phyloP scores from a whole-genome alignment of 305 asterid genomes.

The Lippia alba region DNA sequence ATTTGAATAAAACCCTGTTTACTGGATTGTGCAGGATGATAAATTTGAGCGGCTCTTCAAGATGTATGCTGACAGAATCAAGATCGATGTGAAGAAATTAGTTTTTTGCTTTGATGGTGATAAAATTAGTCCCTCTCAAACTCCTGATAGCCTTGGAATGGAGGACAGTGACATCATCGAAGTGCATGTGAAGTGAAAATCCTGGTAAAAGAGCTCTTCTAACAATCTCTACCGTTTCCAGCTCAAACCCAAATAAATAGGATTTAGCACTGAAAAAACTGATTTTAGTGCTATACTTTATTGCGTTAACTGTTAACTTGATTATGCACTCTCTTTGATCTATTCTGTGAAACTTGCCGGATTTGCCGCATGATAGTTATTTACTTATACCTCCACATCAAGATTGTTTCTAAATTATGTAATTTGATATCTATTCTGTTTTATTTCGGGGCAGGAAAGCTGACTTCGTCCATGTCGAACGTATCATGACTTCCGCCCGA shows the following conservation, averaged over 20 bases:
- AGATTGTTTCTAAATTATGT: too few relatives aligned
- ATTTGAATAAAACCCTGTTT: neutral
- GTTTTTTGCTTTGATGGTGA: conserved; percentile 85
- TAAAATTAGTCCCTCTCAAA: conserved; percentile 59
- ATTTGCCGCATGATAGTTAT: conserved; percentile 8
- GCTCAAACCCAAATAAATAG: conserved; percentile 4
- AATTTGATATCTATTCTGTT: conserved; percentile 9
- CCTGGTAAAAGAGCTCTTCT: conserved; percentile 37
- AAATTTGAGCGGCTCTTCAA: conserved; percentile 79
- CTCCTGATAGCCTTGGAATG: conserved; percentile 79
- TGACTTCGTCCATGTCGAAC: conserved; percentile 6
- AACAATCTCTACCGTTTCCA: conserved; percentile 13
- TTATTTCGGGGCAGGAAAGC: conserved; percentile 33
- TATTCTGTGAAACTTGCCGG: neutral
- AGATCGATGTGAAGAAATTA: conserved; percentile 61
- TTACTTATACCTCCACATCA: neutral
- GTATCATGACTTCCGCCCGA: conserved; percentile 24
- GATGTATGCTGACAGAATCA: conserved; percentile 69
- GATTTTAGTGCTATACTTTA: neutral
- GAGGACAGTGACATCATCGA: conserved; percentile 89
- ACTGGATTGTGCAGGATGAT: conserved; percentile 64
- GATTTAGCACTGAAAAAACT: neutral
- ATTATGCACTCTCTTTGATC: conserved; percentile 3
- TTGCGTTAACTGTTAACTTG: conserved; percentile 3
- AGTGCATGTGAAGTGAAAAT: conserved; percentile 68